phyloP scores from a whole-genome alignment of 129 eudicot genomes.

The Centrapalus pauciflorus region DNA sequence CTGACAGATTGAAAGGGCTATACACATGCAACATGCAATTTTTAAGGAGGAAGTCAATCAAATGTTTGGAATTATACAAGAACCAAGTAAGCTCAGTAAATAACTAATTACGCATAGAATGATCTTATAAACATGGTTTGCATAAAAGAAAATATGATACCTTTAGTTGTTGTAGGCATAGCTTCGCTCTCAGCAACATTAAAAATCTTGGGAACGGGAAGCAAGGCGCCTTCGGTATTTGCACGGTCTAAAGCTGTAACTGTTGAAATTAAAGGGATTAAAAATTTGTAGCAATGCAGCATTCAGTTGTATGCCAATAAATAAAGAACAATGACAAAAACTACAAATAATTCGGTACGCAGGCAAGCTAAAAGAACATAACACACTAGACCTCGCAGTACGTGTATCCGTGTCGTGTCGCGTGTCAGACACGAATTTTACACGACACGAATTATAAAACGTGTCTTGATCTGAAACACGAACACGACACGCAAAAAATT shows the following conservation, averaged over 20 bases:
- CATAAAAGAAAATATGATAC: slow-evolving; percentile 28
- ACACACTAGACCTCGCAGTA: too few species aligned
- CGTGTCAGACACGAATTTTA: too few species aligned
- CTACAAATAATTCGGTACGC: neutral
- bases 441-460: too few species aligned
- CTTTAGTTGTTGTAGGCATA: slow-evolving; percentile 33
- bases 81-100: neutral
- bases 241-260: slow-evolving; percentile 95
- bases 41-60: neutral
- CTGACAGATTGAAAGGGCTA: neutral
- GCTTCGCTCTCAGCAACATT: slow-evolving; percentile 31
- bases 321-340: neutral
- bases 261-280: slow-evolving; percentile 28
- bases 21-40: neutral
- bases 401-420: too few species aligned
- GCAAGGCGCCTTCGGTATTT: slow-evolving; percentile 77
- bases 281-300: neutral
- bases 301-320: neutral
- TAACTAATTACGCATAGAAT: neutral
- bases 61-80: neutral
- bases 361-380: neutral
- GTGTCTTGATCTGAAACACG: too few species aligned
- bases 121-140: neutral
- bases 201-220: slow-evolving; percentile 49
- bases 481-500: too few species aligned